phyloP scores from a whole-genome alignment of 2,329 filamentous ascomycete species.

The Hypoxylon sp. region DNA sequence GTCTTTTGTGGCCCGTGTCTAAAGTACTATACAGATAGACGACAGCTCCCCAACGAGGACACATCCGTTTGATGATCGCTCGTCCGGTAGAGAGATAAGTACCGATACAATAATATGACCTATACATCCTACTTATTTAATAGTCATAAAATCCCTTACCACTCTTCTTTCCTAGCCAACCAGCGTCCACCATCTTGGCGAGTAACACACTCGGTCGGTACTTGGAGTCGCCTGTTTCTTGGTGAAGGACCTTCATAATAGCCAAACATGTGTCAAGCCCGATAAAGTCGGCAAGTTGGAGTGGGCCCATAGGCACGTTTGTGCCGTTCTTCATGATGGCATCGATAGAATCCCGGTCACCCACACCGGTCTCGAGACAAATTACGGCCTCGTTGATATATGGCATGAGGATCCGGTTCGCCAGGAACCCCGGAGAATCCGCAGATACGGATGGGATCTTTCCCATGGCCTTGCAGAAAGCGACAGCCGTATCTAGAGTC shows the following conservation, averaged over 20 bases:
- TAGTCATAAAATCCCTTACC: constrained; percentile 98
- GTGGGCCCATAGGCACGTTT: constrained; percentile 97
- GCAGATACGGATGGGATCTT: constrained; percentile 91
- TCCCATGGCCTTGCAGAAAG: constrained; percentile 91
- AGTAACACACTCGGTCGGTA: constrained; percentile 91
- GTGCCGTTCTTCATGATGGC: constrained; percentile 99
- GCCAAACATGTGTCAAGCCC: constrained; percentile 95
- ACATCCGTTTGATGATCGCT: not conserved
- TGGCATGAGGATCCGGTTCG: constrained; percentile 97
- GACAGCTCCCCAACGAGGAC: not conserved
- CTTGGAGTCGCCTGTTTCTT: constrained; percentile 94
- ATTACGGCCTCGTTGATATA: constrained; percentile 98
- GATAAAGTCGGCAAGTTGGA: constrained; percentile 96
- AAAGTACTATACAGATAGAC: not conserved
- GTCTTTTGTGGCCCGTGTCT: not conserved
- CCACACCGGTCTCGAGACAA: constrained; percentile 93
- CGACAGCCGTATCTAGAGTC: constrained; percentile 86
- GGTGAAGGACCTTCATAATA: constrained; percentile 95
- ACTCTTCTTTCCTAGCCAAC: constrained; percentile 97
- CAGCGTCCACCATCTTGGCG: constrained; percentile 96
- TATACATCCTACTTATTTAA: constrained; percentile 55
- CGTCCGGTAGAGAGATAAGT: not conserved
- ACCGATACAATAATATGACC: constrained; percentile 6
- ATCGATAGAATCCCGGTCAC: constrained; percentile 91
- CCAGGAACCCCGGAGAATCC: constrained; percentile 93